Evolutionary conservation across 805 yeast genomes (phyloP).

Genomic region (Candida sithepensis): DNA sequence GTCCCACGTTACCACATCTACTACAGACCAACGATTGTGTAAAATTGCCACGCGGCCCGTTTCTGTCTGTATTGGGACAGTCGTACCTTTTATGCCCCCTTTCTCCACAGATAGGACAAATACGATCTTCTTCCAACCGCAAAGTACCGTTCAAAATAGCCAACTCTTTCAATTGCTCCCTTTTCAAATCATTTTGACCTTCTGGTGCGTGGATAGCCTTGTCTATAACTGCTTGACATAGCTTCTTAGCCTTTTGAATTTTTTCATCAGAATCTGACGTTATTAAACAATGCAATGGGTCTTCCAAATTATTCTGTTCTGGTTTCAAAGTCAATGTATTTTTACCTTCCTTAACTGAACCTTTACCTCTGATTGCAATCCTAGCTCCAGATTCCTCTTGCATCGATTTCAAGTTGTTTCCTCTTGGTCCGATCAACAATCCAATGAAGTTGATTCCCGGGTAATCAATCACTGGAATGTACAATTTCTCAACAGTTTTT

Average conservation of each 20-base stretch:
- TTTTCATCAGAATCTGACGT: constrained; percentile 79
- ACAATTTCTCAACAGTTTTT: constrained; percentile 74
- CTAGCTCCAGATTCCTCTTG: constrained; percentile 85
- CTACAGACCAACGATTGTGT: constrained; percentile 63
- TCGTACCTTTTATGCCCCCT: constrained; percentile 61
- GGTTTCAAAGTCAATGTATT: constrained; percentile 44
- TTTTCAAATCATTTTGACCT: constrained; percentile 87
- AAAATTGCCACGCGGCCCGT: constrained; percentile 29
- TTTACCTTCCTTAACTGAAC: constrained; percentile 92
- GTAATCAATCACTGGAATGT: constrained; percentile 78
- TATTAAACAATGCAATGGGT: constrained; percentile 84
- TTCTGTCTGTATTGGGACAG: constrained; percentile 50
- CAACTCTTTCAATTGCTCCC: constrained; percentile 86
- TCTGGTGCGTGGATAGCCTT: constrained; percentile 87
- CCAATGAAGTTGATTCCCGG: constrained; percentile 95
- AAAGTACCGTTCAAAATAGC: constrained; percentile 94
- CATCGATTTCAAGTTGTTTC: constrained; percentile 76
- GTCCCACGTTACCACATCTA: constrained; percentile 80
- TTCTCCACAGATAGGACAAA: constrained; percentile 64
- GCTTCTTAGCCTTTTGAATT: constrained; percentile 67
- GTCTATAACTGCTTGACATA: constrained; percentile 71
- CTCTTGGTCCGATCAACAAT: constrained; percentile 89
- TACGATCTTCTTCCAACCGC: constrained; percentile 61
- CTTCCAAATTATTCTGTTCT: constrained; percentile 57
- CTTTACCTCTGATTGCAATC: constrained; percentile 90